Percentiles rank a stretch among this genome's conserved stretches.
Conservation (phyloP, 805 yeast species). For the Kregervanrija pseudodelftensis region DNA sequence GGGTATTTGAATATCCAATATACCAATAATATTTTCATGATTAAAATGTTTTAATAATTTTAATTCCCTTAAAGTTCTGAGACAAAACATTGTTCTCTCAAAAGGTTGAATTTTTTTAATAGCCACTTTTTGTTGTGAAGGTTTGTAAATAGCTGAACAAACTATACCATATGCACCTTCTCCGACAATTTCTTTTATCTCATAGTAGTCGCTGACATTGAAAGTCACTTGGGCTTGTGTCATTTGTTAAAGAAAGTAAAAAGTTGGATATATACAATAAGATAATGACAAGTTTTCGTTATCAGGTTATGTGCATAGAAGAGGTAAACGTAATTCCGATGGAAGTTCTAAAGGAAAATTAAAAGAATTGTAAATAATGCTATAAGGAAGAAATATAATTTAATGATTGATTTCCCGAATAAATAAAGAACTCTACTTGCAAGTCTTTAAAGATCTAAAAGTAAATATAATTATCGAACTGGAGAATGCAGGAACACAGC, state of each 20-base stretch:
- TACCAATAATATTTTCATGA: constrained; percentile 88
- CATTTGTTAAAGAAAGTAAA: constrained; percentile 1
- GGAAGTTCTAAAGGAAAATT: too few species aligned
- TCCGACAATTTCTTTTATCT: constrained; percentile 78
- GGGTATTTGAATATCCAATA: constrained; percentile 86
- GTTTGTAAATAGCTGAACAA: constrained; percentile 80
- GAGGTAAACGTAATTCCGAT: too few species aligned
- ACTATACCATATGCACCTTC: constrained; percentile 97
- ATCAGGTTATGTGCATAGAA: too few species aligned
- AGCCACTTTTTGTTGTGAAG: constrained; percentile 85
- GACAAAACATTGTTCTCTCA: constrained; percentile 79
- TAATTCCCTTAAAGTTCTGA: constrained; percentile 83
- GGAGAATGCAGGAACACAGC: too few species aligned
- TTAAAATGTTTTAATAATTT: constrained; percentile 83
- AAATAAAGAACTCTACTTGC: too few species aligned
- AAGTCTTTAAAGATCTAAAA: too few species aligned
- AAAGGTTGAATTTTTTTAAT: constrained; percentile 92
- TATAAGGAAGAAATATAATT: not conserved
- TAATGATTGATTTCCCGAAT: too few species aligned
- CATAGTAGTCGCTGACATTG: constrained; percentile 83
- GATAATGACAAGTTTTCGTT: not conserved
- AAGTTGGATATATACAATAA: not conserved
- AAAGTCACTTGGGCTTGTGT: constrained; percentile 39
- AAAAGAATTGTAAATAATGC: not conserved
- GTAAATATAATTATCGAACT: too few species aligned